Base-by-base conservation (phyloP, 176 grass and related monocot species). In the Guadua angustifolia region DNA sequence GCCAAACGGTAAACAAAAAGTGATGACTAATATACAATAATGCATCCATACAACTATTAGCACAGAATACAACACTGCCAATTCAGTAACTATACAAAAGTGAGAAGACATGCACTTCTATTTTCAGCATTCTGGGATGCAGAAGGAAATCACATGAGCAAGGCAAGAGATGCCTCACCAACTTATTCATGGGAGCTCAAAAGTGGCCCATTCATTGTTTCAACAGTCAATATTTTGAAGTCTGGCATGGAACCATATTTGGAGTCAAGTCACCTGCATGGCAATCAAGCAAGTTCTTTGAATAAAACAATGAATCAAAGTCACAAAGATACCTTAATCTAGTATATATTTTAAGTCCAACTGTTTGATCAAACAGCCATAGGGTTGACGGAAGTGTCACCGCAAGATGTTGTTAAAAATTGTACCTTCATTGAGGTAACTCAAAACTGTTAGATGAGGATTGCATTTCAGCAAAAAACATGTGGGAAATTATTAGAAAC, bases 251-350 rank as follows among this genome's bases (percentile, higher is more conserved):
- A 61, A n/a, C 10, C 21, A 33, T 73, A 13, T 12, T 43, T 72
- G 16, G 26, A 46, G 14, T 52, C 12, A 79, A 83, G 51, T 32
- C 13, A 49, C 79, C 88, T 87, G 80, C 84, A 83, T 83, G 9
- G 16, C 8, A 79, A 79, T 45, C n/a, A 60, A 74, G 61, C 3
- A 73, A 59, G 57, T 75, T 44, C 13, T n/a, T n/a, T 21, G 33
- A 12, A 40, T 36, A 38, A 57, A 84, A 66, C 11, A 67, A n/a
- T n/a, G 2, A 74, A 67, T n/a, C 4, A 0, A 77, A 83, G 69
- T 36, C 57, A 71, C 9, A 26, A 12, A 14, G 1, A 59, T 25
- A 77, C 18, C 32, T 66, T 15, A 16, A 42, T 66, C 24, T 60
- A 77, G 57, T 78, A 11, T 76, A 76, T 12, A 35, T 76, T 58